Conservation (phyloP, 768 basidiomycete species). For the Rhodotorula babjevae region DNA sequence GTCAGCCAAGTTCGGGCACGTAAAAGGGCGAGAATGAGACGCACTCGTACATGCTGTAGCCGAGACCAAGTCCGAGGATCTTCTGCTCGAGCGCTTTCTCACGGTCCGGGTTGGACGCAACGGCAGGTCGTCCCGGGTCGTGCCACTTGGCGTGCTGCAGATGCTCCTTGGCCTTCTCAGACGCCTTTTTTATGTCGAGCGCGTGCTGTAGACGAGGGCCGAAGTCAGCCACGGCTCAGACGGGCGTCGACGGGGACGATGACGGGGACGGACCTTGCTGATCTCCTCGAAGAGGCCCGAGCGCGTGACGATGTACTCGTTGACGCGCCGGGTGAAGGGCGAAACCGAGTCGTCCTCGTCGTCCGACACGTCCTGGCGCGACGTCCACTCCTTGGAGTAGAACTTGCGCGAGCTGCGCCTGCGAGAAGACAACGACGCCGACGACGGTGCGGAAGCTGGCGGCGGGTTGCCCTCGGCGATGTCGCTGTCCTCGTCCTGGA, state of each 20-base stretch:
- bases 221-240: too few species aligned
- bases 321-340: background rate
- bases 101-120: too few species aligned
- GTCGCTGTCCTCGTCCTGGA: constrained; percentile 1
- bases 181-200: accelerated
- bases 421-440: background rate
- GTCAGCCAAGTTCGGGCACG: too few species aligned
- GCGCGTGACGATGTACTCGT: background rate
- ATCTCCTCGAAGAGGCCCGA: background rate
- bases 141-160: background rate
- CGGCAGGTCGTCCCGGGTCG: too few species aligned
- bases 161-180: background rate
- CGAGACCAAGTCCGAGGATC: background rate
- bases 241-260: background rate
- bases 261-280: background rate
- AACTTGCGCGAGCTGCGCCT: background rate
- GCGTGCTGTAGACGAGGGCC: too few species aligned
- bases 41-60: background rate
- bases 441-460: background rate
- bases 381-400: background rate
- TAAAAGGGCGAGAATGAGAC: too few species aligned
- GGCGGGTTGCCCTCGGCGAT: background rate
- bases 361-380: background rate
- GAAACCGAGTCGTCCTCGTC: background rate
- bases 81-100: background rate